Evolutionary conservation across 371 early-diverging fungal species (phyloP), one percentile per base, ranked within the genome.

Genomic region (Thermomucor indicae-seudaticae): DNA sequence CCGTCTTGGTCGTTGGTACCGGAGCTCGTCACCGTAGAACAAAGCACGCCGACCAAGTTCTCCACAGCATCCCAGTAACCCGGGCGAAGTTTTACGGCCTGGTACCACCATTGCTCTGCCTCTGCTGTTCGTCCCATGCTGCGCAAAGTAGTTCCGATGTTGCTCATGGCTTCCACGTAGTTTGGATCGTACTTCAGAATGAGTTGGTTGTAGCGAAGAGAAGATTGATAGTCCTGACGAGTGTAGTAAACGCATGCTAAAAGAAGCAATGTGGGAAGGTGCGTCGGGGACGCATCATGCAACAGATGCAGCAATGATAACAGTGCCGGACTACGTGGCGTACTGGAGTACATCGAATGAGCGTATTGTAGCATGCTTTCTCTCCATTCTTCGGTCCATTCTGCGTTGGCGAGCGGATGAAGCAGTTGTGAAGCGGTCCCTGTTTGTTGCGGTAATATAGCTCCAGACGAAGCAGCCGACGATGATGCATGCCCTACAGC

Each of bases 41-140:
- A 89, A 31, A 92, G 65, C 7, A 92, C 84, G 8, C 91, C 90
- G 19, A 93, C 83, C 31, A 95, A 70, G 52, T 93, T 93, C 58
- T 92, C 90, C 5, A 87, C 88, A 1, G 92, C 95, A 57, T 95
- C 95, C 92, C 92, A 95, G 65, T 95, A 95, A 12, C 86, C 89
- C 1, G 93, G 93, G 17, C 92, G 74, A 47, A 91, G 72, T 55
- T 80, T 67, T 35, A 95, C 88, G 2, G 95, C 95, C 31, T 75
- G 78, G 66, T 90, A 86, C 86, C 93, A 95, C 83, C 86, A 92
- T 43, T 72, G 64, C 54, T 95, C 95, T 11, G 95, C 92, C 48
- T 88, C 87, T 2, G 72, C 40, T 2, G 81, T 71, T 20, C 81
- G 70, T 25, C 88, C 90, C 74, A 91, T 80, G 46, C 84, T 89